These are phyloP conservation scores for Fusarium globosum DNA, from an alignment of 2,329 filamentous ascomycete species.

Conservation along the genomic window DNA sequence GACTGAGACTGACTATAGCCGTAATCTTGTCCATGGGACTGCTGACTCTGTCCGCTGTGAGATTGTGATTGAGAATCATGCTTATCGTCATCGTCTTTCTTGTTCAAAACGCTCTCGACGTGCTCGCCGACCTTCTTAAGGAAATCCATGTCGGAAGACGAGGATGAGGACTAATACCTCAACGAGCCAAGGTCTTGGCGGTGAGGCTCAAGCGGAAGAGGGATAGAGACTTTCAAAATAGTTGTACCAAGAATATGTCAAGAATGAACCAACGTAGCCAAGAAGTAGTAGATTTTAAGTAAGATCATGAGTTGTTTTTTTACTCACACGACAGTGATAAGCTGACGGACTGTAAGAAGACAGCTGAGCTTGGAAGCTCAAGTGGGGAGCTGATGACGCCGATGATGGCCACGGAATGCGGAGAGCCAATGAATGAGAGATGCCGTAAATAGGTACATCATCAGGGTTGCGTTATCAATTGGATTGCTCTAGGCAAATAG, in stretches of 20 bases:
- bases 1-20: slow-evolving; percentile 44
- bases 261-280: slow-evolving; percentile 1
- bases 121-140: slow-evolving; percentile 49
- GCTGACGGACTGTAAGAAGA: slow-evolving; percentile 28
- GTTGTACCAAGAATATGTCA: not conserved
- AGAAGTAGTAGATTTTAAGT: slow-evolving; percentile 22
- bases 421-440: slow-evolving; percentile 29
- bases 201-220: not conserved
- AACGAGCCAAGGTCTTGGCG: not conserved
- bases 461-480: not conserved
- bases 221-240: not conserved
- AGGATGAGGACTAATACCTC: slow-evolving; percentile 4
- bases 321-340: slow-evolving; percentile 23
- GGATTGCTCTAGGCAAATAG: slow-evolving; percentile 14
- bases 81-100: slow-evolving; percentile 51
- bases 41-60: slow-evolving; percentile 5
- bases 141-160: slow-evolving; percentile 46
- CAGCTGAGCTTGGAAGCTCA: slow-evolving; percentile 26
- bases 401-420: slow-evolving; percentile 15
- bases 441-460: not conserved
- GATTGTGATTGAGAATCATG: slow-evolving; percentile 56
- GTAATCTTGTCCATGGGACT: slow-evolving; percentile 12
- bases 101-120: slow-evolving; percentile 43
- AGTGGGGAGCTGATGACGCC: slow-evolving; percentile 29
- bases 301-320: slow-evolving; percentile 12